Evolutionary conservation across 2,329 filamentous ascomycete species (phyloP).

Genomic region (Trichoderma lentiforme): DNA sequence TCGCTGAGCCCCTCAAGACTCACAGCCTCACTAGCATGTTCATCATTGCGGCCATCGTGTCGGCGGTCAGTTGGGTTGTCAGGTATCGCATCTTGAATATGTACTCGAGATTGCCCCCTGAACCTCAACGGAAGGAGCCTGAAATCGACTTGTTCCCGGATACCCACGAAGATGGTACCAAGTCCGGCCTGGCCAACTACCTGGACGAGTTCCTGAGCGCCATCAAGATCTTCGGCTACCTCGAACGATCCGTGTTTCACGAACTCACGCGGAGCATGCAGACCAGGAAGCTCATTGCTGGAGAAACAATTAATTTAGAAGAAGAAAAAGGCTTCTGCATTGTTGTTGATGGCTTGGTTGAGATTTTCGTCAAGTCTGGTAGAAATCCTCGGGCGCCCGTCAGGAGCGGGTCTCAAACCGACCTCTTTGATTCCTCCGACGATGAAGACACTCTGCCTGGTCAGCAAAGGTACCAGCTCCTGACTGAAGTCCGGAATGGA

Average conservation of each 20-base stretch:
- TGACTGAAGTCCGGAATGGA: slow-evolving; percentile 96
- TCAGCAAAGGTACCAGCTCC: slow-evolving; percentile 84
- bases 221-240: slow-evolving; percentile 97
- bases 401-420: slow-evolving; percentile 23
- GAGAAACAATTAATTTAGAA: slow-evolving; percentile 90
- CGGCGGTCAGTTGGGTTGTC: slow-evolving; percentile 89
- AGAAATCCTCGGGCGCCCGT: slow-evolving; percentile 44
- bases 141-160: slow-evolving; percentile 95
- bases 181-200: slow-evolving; percentile 91
- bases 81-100: slow-evolving; percentile 95
- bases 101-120: slow-evolving; percentile 89
- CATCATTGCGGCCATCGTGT: slow-evolving; percentile 71
- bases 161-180: slow-evolving; percentile 81
- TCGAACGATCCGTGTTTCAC: slow-evolving; percentile 95
- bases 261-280: slow-evolving; percentile 98
- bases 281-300: slow-evolving; percentile 91
- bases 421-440: slow-evolving; percentile 44
- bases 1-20: slow-evolving; percentile 18
- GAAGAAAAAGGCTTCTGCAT: slow-evolving; percentile 98
- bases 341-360: slow-evolving; percentile 91
- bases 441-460: slow-evolving; percentile 67
- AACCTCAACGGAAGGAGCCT: slow-evolving; percentile 93
- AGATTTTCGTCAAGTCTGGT: slow-evolving; percentile 96
- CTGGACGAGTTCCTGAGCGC: slow-evolving; percentile 96
- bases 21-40: slow-evolving; percentile 55